Base-by-base conservation (phyloP, 805 yeast species). In the Phaffomyces opuntiae region DNA sequence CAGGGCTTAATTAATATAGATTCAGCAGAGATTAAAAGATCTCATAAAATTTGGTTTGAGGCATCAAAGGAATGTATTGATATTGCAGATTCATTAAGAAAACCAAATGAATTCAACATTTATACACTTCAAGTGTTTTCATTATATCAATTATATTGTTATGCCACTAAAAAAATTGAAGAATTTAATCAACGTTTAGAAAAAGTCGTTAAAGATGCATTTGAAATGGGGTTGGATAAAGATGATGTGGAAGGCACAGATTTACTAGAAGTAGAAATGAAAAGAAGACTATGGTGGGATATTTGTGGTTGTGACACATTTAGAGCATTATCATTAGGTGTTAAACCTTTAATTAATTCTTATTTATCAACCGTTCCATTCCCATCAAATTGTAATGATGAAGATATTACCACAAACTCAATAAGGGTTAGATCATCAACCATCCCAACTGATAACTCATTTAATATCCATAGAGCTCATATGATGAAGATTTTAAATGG, bases 381-480 rank as follows among this genome's bases (percentile, higher is more conserved):
- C 42, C 67, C 66, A 4, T 53, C 64, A 7, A 65, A 65, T 43
- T 54, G 56, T 33, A 53, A 64, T 39, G 69, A 65, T 48, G 46
- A 38, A 4, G 65, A 62, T 38, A 53, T 64, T 31, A 53, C 57
- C 6, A 49, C 51, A 9, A 54, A 55, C n/a, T 49, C 52, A 5
- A 50, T 57, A 35, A 53, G 45, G 25, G 16, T 54, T 2, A 43
- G 47, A 17, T 55, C 62, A 7, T 47, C 46, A 25, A 49, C 46
- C 7, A 49, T 53, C 1, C 56, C 62, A 16, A 59, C 63, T n/a
- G 57, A 55, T 39, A 59, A 57, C 38, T 56, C 62, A 0, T 57
- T 59, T 46, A 59, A 59, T 43, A 52, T 59, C 9, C 53, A 56
- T 31, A 50, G 62, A 39, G 60, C 61, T 0, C 44, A 47, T 33